These are phyloP conservation scores for Plasmodium knowlesi DNA, from an alignment of 169 alveolate species.

Conservation along the genomic window DNA sequence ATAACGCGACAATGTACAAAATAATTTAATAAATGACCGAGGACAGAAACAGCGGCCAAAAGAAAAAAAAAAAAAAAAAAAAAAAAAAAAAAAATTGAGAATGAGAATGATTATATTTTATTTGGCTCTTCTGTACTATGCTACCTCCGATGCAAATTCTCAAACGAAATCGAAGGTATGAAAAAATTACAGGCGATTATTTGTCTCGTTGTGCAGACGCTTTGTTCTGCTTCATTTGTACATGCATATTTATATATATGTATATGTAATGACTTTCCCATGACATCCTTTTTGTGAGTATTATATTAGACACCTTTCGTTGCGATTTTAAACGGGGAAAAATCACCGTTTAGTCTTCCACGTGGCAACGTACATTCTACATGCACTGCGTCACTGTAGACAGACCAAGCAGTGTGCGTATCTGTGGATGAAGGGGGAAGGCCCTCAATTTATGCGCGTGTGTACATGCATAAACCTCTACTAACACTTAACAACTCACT, in stretches of 20 bases:
- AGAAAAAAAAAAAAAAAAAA: background rate
- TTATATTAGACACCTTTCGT: background rate
- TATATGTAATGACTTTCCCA: background rate
- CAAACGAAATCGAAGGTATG: constrained; percentile 62
- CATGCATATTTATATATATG: background rate
- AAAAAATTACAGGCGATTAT: constrained; percentile 49
- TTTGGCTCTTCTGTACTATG: constrained; percentile 34
- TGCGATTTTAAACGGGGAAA: background rate
- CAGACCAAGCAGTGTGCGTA: background rate
- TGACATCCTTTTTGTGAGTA: background rate
- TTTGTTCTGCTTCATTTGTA: background rate
- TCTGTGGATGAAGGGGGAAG: background rate
- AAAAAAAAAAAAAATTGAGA: constrained; percentile 9
- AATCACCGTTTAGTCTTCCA: background rate
- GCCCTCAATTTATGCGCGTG: background rate
- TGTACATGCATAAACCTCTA: background rate
- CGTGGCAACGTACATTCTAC: background rate
- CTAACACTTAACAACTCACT: background rate
- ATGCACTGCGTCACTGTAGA: background rate
- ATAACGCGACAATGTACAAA: constrained; percentile 11
- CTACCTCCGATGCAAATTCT: constrained; percentile 34
- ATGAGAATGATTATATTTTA: constrained; percentile 46
- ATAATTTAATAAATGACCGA: constrained; percentile 21
- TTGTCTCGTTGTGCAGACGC: background rate
- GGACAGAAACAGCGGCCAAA: background rate